Base-by-base conservation (phyloP, 176 grass and related monocot species). In the Zoysia pacifica region DNA sequence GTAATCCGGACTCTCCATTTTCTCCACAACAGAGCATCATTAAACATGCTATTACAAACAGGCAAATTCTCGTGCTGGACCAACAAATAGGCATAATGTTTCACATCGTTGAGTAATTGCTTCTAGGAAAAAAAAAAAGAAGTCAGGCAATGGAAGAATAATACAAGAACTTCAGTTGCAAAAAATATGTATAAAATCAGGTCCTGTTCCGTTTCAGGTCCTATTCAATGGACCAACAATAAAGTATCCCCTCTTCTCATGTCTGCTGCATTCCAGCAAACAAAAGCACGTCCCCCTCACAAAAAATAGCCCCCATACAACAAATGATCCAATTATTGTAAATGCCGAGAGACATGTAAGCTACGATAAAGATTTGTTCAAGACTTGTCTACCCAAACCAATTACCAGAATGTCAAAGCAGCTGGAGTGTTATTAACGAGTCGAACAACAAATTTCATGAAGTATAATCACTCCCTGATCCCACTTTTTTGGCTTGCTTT, bases 241-340 rank as follows among this genome's bases (percentile, higher is more conserved):
- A 54, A 44, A 76, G 70, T 38, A 76, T 65, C 14, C 64, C 51
- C 75, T 83, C 53, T 70, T 20, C 70, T 50, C 59, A 69, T 84
- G 77, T 70, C 55, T 74, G 70, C 51, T 62, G 70, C 60, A 0
- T 65, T 40, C 64, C 70, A 53, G 71, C 70, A 54, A 86, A 78
- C 74, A 48, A n/a, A 62, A 75, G 70, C 68, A 53, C 42, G 5
- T 45, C 78, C 78, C 8, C 49, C 73, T 0, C 28, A 28, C 35
- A 40, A 82, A 89, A 73, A 90, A 39, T 67, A 62, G 5, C 79
- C 83, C 73, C 88, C 48, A 62, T 84, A 79, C 79, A 79, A 69
- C 68, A 86, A 86, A 86, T 66, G 58, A 82, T 69, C 28, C 8
- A 46, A 86, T 86, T 86, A 90, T 86, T 89, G 74, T 62, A 82